phyloP scores from a whole-genome alignment of 73 alveolate species.

The Tetrahymena thermophila region DNA sequence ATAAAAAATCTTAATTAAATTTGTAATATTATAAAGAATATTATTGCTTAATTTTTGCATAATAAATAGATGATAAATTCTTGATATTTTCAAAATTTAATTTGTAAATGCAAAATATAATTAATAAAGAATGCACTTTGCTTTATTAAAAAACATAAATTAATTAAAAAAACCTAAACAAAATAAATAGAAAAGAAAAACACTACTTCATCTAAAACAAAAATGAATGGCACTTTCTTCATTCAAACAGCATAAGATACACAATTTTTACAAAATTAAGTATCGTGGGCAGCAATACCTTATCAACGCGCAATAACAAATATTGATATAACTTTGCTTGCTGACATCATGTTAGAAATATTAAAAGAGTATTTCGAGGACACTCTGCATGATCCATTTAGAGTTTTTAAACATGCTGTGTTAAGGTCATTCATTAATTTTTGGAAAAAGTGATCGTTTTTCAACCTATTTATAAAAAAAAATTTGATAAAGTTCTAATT shows the following conservation, averaged over 20 bases:
- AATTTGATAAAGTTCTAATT: not conserved
- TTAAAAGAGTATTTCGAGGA: not conserved
- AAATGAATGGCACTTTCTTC: not conserved
- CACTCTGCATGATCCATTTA: not conserved
- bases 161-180: not conserved
- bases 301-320: not conserved
- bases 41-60: not conserved
- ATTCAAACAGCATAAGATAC: not conserved
- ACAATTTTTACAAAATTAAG: not conserved
- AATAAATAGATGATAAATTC: too few species aligned
- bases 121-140: not conserved
- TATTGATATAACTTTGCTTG: not conserved
- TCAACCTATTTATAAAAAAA: not conserved
- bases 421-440: not conserved
- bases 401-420: not conserved
- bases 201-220: not conserved
- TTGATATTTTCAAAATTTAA: not conserved
- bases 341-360: not conserved
- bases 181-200: not conserved
- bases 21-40: not conserved
- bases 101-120: not conserved
- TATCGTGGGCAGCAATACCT: not conserved
- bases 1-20: not conserved
- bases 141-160: too few species aligned
- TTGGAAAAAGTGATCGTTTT: not conserved